Conservation (phyloP, 768 basidiomycete species). For the Mycena vitilis region DNA sequence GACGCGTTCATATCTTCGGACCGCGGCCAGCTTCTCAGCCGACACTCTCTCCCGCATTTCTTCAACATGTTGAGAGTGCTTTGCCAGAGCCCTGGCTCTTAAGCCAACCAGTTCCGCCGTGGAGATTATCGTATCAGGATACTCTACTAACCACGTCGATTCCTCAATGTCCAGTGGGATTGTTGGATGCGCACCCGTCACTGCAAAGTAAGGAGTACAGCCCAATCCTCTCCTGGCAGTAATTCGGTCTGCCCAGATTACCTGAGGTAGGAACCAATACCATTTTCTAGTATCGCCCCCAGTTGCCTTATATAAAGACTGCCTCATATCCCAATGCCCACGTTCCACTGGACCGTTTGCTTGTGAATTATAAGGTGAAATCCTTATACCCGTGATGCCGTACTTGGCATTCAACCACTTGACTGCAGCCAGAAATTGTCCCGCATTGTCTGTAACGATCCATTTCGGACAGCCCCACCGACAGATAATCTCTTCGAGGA, state of each 20-base stretch:
- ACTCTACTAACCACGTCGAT: constrained; percentile 42
- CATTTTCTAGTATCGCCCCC: constrained; percentile 45
- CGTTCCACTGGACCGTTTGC: constrained; percentile 54
- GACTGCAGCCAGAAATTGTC: constrained; percentile 37
- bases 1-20: constrained; percentile 35
- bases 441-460: neutral
- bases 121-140: constrained; percentile 29
- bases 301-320: constrained; percentile 38
- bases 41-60: constrained; percentile 30
- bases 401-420: constrained; percentile 37
- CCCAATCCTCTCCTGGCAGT: constrained; percentile 41
- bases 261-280: constrained; percentile 41
- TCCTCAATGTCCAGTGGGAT: constrained; percentile 44
- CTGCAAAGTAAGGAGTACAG: constrained; percentile 46
- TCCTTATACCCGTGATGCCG: constrained; percentile 53
- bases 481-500: constrained; percentile 40
- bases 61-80: constrained; percentile 38
- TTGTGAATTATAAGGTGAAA: constrained; percentile 55
- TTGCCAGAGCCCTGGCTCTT: constrained; percentile 36
- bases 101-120: constrained; percentile 40
- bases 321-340: constrained; percentile 44
- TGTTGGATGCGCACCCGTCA: constrained; percentile 46
- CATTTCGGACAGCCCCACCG: constrained; percentile 32
- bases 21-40: constrained; percentile 30
- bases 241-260: constrained; percentile 50